Conservation (phyloP, 495 filamentous ascomycete genomes). For the Paragyromitra xinjiangensis region DNA sequence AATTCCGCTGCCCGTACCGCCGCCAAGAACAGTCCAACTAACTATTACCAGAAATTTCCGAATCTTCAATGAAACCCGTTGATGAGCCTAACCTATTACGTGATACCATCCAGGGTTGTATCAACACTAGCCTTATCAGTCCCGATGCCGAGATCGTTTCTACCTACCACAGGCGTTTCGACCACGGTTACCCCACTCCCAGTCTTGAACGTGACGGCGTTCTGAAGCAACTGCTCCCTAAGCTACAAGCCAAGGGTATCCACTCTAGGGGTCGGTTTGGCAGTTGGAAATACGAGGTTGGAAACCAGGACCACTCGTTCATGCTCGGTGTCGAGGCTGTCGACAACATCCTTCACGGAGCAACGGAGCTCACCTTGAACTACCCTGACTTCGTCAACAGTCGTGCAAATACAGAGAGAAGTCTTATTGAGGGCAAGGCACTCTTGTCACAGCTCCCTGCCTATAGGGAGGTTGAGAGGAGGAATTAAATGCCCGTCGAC, state of each 20-base stretch:
- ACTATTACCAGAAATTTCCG: slow-evolving; percentile 75
- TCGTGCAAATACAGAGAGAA: slow-evolving; percentile 85
- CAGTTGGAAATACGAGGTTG: slow-evolving; percentile 96
- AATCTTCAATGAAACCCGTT: slow-evolving; percentile 94
- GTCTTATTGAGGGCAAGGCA: slow-evolving; percentile 75
- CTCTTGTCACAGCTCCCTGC: slow-evolving; percentile 22
- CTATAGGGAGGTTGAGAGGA: slow-evolving; percentile 13
- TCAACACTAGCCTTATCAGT: slow-evolving; percentile 96
- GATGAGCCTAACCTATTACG: slow-evolving; percentile 80
- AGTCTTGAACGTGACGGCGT: slow-evolving; percentile 94
- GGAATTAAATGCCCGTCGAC: slow-evolving; percentile 31
- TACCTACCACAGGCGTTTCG: slow-evolving; percentile 97
- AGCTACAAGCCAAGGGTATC: slow-evolving; percentile 89
- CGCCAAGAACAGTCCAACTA: slow-evolving; percentile 2
- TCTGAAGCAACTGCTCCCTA: slow-evolving; percentile 89
- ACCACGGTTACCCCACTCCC: slow-evolving; percentile 98
- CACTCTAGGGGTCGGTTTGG: slow-evolving; percentile 96
- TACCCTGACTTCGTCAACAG: slow-evolving; percentile 99
- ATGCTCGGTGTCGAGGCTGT: slow-evolving; percentile 98
- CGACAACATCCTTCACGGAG: slow-evolving; percentile 93
- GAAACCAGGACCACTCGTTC: slow-evolving; percentile 98
- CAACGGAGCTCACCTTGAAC: slow-evolving; percentile 95
- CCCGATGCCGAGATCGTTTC: slow-evolving; percentile 93
- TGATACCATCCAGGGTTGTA: slow-evolving; percentile 92
- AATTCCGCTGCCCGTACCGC: background rate